Conservation (phyloP, 164 flowering plant genomes). For the Vitis riparia region DNA sequence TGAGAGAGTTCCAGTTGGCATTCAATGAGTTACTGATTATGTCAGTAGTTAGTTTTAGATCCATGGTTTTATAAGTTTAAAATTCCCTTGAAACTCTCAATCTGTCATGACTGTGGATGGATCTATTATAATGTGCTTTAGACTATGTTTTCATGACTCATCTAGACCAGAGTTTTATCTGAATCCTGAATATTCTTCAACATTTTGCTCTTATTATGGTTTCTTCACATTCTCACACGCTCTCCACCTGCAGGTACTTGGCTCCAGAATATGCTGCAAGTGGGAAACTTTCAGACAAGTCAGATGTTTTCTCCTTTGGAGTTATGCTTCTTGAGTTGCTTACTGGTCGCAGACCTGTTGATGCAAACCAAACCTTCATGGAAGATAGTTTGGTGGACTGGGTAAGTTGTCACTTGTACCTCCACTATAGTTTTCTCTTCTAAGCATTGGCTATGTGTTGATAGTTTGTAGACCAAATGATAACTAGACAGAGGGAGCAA, state of each 20-base stretch:
- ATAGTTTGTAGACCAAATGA: background rate
- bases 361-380: slow-evolving; percentile 45
- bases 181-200: no score
- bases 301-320: slow-evolving; percentile 93
- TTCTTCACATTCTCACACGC: background rate
- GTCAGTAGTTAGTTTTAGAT: background rate
- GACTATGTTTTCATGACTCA: background rate
- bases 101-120: background rate
- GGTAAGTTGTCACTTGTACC: slow-evolving; percentile 46
- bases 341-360: slow-evolving; percentile 85
- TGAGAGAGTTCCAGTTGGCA: background rate
- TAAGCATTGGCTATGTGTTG: background rate
- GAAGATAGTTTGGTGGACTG: slow-evolving; percentile 91
- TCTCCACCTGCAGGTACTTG: slow-evolving; percentile 56
- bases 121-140: background rate
- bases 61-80: background rate
- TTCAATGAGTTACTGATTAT: background rate
- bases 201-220: no score
- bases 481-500: no score
- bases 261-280: slow-evolving; percentile 96
- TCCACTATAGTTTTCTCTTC: background rate
- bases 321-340: slow-evolving; percentile 91
- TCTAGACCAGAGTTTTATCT: background rate
- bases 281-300: slow-evolving; percentile 87
- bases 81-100: background rate